Conservation (phyloP, 2,329 filamentous ascomycete genomes). For the Lachnellula subtilissima region DNA sequence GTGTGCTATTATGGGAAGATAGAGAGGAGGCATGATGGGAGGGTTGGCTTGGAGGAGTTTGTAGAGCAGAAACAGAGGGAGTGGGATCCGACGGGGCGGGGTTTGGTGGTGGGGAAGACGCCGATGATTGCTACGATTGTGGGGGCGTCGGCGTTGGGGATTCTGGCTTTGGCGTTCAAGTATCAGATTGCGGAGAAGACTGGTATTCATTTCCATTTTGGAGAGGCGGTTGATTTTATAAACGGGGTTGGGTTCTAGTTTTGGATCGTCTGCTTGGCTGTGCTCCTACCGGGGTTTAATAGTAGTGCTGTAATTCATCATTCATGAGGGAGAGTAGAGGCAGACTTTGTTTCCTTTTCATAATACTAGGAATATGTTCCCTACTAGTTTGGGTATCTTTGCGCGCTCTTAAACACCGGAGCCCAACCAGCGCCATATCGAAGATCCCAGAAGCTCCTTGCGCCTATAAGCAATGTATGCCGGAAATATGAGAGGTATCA, state of each 20-base stretch:
- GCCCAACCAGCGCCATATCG: slow-evolving; percentile 4
- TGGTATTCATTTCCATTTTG: neutral
- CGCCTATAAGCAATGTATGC: neutral
- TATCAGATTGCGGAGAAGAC: neutral
- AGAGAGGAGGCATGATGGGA: neutral
- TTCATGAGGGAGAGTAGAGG: too few species aligned
- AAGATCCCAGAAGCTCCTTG: slow-evolving; percentile 1
- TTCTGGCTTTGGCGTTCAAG: neutral
- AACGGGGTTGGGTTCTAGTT: neutral
- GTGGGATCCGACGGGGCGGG: neutral
- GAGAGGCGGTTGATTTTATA: neutral
- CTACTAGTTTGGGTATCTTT: neutral
- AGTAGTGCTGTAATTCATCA: neutral
- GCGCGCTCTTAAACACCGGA: slow-evolving; percentile 3
- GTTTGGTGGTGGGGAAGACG: neutral
- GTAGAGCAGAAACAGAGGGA: slow-evolving; percentile 7
- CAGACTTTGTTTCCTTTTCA: neutral
- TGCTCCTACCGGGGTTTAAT: neutral
- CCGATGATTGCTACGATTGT: neutral
- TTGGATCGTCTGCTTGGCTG: too few species aligned
- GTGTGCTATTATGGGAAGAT: slow-evolving; percentile 18
- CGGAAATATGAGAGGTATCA: neutral
- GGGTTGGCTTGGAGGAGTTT: slow-evolving; percentile 2
- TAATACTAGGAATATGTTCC: neutral
- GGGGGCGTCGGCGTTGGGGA: neutral